Percentiles rank a stretch among this genome's conserved stretches.
Evolutionary conservation across 257 asterid species (phyloP).

Genomic region (Plantago ovata): DNA sequence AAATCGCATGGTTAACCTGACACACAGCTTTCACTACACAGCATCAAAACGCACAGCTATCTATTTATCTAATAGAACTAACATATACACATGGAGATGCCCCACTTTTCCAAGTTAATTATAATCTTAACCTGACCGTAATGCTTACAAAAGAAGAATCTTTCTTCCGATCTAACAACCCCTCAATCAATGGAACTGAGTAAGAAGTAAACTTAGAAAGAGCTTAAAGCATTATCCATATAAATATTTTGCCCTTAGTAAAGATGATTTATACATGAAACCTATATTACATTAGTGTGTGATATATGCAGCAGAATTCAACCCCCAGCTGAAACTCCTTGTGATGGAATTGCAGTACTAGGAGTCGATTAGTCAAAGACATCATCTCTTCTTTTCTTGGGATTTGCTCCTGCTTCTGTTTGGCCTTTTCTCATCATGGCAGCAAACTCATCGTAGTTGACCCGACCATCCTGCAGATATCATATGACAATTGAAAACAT

Average conservation of each 20-base stretch:
- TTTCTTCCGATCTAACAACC: slow-evolving; percentile 13
- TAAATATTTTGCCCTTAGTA: slow-evolving; percentile 13
- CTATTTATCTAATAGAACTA: slow-evolving; percentile 13
- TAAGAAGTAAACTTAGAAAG: slow-evolving; percentile 13
- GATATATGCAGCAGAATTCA: slow-evolving; percentile 11
- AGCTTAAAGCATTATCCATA: slow-evolving; percentile 16
- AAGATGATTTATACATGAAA: slow-evolving; percentile 20
- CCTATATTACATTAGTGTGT: slow-evolving; percentile 18
- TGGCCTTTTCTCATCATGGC: slow-evolving; percentile 92
- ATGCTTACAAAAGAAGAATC: slow-evolving; percentile 5
- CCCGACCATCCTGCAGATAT: slow-evolving; percentile 64
- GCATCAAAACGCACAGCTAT: slow-evolving; percentile 21
- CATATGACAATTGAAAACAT: background rate
- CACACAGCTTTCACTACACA: slow-evolving; percentile 17
- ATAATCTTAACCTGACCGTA: slow-evolving; percentile 16
- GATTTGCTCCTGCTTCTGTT: slow-evolving; percentile 55
- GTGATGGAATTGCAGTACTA: slow-evolving; percentile 16
- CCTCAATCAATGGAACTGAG: slow-evolving; percentile 14
- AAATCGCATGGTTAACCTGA: slow-evolving; percentile 1
- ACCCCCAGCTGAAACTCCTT: slow-evolving; percentile 19
- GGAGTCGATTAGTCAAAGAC: slow-evolving; percentile 36
- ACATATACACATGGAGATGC: slow-evolving; percentile 12
- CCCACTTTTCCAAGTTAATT: slow-evolving; percentile 20
- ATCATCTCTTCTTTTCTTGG: slow-evolving; percentile 64
- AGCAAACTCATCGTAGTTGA: slow-evolving; percentile 74